phyloP scores from a whole-genome alignment of 139 green algal species.

The Parachlorella kessleri region DNA sequence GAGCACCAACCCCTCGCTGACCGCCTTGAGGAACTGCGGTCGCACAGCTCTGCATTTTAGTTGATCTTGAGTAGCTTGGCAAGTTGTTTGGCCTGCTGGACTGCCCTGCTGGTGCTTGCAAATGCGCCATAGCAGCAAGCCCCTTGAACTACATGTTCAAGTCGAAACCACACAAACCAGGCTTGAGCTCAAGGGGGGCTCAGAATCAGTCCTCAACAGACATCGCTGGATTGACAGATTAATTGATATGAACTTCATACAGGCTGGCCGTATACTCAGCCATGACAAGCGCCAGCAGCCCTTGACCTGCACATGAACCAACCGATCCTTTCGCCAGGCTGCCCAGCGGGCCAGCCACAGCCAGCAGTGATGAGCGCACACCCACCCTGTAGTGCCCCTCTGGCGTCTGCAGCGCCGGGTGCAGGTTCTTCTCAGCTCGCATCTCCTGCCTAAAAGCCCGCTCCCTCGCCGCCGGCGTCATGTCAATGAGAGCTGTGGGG shows the following conservation, averaged over 20 bases:
- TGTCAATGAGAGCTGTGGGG: slow-evolving; percentile 5
- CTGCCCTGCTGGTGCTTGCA: too few species aligned
- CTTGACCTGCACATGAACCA: background rate
- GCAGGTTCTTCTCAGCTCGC: slow-evolving; percentile 64
- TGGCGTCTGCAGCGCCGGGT: slow-evolving; percentile 62
- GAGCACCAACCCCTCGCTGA: slow-evolving; percentile 58
- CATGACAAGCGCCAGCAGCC: background rate
- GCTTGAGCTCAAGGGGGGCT: background rate
- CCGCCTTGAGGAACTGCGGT: slow-evolving; percentile 44
- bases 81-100: too few species aligned
- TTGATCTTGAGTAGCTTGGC: background rate
- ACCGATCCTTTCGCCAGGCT: background rate
- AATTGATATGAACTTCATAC: too few species aligned
- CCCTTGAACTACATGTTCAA: background rate
- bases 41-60: background rate
- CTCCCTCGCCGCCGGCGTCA: slow-evolving; percentile 51
- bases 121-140: too few species aligned
- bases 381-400: slow-evolving; percentile 60
- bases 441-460: slow-evolving; percentile 58
- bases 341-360: too few species aligned
- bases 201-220: too few species aligned
- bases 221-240: too few species aligned
- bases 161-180: background rate
- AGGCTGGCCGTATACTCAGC: too few species aligned
- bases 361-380: too few species aligned